A percentile compares a stretch with the other conserved stretches of the same genome.
These are phyloP conservation scores for Debaryomyces singareniensis DNA, from an alignment of 1,139 yeast species.

Conservation along the genomic window DNA sequence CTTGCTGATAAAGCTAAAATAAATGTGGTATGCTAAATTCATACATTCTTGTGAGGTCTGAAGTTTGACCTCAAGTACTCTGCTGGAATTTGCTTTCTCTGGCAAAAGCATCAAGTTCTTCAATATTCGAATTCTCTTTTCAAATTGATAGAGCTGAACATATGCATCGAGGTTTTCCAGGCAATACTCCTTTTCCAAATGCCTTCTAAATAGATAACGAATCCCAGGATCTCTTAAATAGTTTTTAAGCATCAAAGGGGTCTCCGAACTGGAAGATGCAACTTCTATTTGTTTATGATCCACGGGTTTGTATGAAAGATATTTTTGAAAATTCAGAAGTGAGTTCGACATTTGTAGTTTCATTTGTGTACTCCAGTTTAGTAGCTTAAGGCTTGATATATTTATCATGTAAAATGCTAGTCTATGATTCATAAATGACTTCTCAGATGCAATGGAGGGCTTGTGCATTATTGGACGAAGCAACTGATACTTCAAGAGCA, in stretches of 20 bases:
- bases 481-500: constrained; percentile 46
- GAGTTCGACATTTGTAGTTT: neutral
- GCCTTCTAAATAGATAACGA: constrained; percentile 58
- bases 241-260: constrained; percentile 25
- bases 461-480: constrained; percentile 31
- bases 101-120: constrained; percentile 14
- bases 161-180: constrained; percentile 74
- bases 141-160: constrained; percentile 45
- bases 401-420: constrained; percentile 18
- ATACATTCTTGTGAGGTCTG: constrained; percentile 46
- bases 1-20: constrained; percentile 58
- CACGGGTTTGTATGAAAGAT: neutral
- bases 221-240: constrained; percentile 75
- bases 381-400: constrained; percentile 13
- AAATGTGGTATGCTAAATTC: constrained; percentile 56
- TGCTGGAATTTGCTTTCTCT: constrained; percentile 6
- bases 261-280: neutral
- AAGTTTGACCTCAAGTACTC: constrained; percentile 24
- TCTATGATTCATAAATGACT: constrained; percentile 10
- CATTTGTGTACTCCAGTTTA: constrained; percentile 15
- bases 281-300: neutral
- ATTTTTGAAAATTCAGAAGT: too few relatives aligned
- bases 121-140: constrained; percentile 13
- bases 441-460: constrained; percentile 8
- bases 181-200: constrained; percentile 59